Base-by-base conservation (phyloP, 345 rosid genomes). In the Erysimum cheiranthoides region DNA sequence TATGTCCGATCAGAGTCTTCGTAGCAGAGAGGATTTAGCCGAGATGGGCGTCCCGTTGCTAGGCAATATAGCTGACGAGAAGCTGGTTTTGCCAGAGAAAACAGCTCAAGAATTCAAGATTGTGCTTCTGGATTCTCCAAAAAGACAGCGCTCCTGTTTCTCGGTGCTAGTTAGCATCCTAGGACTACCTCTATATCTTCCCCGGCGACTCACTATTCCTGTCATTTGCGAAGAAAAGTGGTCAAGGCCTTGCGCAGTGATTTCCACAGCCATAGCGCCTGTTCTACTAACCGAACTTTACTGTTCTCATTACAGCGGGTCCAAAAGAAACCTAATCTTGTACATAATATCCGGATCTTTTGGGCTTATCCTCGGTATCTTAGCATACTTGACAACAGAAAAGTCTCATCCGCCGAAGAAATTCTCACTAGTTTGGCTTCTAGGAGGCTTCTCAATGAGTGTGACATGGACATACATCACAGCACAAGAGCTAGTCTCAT, bases 361-460 rank as follows among this genome's bases (percentile, higher is more conserved):
- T 2, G 97, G 97, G 12, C 25, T 81, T 27, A 32, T 73, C 35
- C n/a, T 90, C 4, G 97, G 97, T 21, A 62, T 87, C 52, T 57
- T 85, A 42, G 90, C 90, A 7, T 84, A 27, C 67, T 16, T 76
- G 28, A 82, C 82, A 1, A 90, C 96, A 0, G 84, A 88, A 74
- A 72, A 61, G 10, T 83, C 87, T 25, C 81, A 71, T 56, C 97
- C 97, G 0, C 99, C 99, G 0, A 82, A 59, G 74, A 83, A 65
- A 35, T 88, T 79, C 82, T 77, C 87, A 21, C 62, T 90, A 10
- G 82, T 85, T 4, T 94, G 98, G 98, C 87, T 92, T 25, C 82
- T 85, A 11, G 97, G 88, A 60, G 98, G 95, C 14, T 94, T 94
- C 84, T 2, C 84, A 52, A 95, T 92, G 99, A 92, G 99, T 79